Percentiles rank a stretch among this genome's conserved stretches.
These are phyloP conservation scores for Narthecium ossifragum DNA, from an alignment of 106 monocot species.

Conservation along the genomic window DNA sequence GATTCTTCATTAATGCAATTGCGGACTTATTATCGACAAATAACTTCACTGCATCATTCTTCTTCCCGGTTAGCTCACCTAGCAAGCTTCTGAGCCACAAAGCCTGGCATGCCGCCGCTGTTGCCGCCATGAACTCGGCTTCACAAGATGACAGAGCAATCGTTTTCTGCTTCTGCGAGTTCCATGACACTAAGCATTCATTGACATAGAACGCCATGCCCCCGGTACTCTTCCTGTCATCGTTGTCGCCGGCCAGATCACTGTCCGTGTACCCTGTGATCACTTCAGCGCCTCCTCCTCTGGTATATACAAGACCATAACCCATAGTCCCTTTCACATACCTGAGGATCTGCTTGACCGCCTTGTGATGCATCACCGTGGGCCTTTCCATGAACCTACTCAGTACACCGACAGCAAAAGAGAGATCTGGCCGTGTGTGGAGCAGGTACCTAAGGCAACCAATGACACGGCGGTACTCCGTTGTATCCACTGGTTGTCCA, in stretches of 20 bases:
- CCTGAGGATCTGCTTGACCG: constrained; percentile 16
- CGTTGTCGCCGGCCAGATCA: neutral
- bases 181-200: constrained; percentile 2
- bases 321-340: constrained; percentile 13
- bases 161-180: constrained; percentile 9
- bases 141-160: constrained; percentile 4
- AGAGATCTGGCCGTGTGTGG: constrained; percentile 10
- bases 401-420: constrained; percentile 9
- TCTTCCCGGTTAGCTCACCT: constrained; percentile 1
- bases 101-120: constrained; percentile 1
- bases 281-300: neutral
- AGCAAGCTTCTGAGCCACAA: constrained; percentile 3
- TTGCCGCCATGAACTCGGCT: neutral
- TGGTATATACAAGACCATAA: constrained; percentile 2
- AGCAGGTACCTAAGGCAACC: constrained; percentile 12
- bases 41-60: neutral
- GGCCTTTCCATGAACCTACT: constrained; percentile 16
- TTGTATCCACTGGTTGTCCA: constrained; percentile 2
- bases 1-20: constrained; percentile 12
- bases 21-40: constrained; percentile 8
- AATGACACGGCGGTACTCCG: constrained; percentile 10
- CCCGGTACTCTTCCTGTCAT: neutral
- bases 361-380: constrained; percentile 11
- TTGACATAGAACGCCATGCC: constrained; percentile 4
- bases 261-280: constrained; percentile 7